phyloP scores from a whole-genome alignment of 768 basidiomycete genomes.

The Inosperma sp. region DNA sequence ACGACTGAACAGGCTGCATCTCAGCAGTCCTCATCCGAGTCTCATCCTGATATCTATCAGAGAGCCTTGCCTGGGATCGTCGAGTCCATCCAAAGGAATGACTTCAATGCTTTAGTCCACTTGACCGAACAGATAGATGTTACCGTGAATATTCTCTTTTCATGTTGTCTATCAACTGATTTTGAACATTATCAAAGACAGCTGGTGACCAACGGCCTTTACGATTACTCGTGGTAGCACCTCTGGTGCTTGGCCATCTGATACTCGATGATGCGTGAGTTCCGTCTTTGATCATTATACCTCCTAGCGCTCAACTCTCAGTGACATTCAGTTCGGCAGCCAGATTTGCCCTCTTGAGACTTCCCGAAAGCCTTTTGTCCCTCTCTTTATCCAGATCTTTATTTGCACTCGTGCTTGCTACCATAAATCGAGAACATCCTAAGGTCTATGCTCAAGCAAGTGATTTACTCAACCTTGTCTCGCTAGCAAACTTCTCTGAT shows the following conservation, averaged over 20 bases:
- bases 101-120: conserved; percentile 40
- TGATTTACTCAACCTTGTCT: conserved; percentile 37
- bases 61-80: conserved; percentile 41
- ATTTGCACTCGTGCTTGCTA: conserved; percentile 43
- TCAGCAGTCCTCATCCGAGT: conserved; percentile 13
- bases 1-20: conserved; percentile 3
- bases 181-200: conserved; percentile 23
- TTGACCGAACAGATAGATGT: conserved; percentile 51
- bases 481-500: conserved; percentile 43
- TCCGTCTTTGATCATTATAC: conserved; percentile 1
- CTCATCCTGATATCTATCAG: conserved; percentile 39
- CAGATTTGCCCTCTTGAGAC: conserved; percentile 49
- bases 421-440: conserved; percentile 51
- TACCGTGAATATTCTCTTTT: conserved; percentile 37
- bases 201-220: conserved; percentile 37
- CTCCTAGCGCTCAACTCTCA: not conserved
- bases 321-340: conserved; percentile 42
- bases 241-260: conserved; percentile 62
- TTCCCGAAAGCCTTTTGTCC: conserved; percentile 44
- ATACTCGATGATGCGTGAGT: conserved; percentile 60
- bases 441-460: conserved; percentile 50
- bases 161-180: not conserved
- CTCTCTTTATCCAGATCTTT: conserved; percentile 47
- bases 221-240: conserved; percentile 51
- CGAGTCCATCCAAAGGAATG: conserved; percentile 41